Conservation (phyloP, 208 protist genomes). For the Willaertia magna region DNA sequence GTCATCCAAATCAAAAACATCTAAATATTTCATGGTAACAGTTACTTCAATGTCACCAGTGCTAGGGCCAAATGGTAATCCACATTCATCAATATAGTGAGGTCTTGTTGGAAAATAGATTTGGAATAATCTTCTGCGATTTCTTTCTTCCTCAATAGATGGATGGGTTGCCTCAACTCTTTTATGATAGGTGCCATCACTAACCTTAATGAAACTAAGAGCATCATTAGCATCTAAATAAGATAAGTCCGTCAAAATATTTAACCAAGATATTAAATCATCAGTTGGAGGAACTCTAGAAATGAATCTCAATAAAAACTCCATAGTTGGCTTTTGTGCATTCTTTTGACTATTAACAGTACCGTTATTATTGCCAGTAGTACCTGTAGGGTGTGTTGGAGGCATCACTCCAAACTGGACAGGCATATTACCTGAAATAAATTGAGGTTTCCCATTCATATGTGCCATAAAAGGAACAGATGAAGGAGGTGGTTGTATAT, state of each 20-base stretch:
- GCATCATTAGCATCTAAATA: not conserved
- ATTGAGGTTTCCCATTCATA: no score
- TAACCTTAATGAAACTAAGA: not conserved
- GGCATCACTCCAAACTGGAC: no score
- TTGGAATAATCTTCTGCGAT: not conserved
- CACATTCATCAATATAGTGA: not conserved
- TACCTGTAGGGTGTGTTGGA: no score
- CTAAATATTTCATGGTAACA: not conserved
- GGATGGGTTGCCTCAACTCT: not conserved
- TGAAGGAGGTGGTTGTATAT: not conserved
- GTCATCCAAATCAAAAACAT: not conserved
- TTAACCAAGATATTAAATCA: not conserved
- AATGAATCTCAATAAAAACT: not conserved
- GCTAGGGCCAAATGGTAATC: not conserved
- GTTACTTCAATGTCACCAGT: not conserved
- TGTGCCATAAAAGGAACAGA: not conserved
- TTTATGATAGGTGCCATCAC: not conserved
- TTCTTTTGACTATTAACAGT: no score
- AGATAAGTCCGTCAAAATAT: not conserved
- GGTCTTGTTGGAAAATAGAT: not conserved
- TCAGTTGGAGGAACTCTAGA: not conserved
- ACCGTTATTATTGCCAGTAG: no score
- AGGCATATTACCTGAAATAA: no score
- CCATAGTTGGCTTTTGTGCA: not conserved
- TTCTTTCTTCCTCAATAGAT: not conserved